Evolutionary conservation across 2,329 filamentous ascomycete species (phyloP).

Genomic region (Albifimbria verrucaria): DNA sequence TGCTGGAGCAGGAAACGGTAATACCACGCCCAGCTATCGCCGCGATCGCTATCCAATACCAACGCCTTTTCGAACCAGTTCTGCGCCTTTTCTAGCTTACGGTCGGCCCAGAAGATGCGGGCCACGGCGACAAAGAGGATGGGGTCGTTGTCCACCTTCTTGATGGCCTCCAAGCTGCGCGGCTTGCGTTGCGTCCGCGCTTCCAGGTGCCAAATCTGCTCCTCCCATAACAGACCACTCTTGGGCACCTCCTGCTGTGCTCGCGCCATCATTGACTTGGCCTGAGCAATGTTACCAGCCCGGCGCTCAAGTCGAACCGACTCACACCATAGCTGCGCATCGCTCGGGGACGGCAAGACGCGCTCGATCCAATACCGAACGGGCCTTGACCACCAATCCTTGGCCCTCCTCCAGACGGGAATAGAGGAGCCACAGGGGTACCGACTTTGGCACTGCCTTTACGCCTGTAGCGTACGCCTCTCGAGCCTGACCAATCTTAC

Average conservation of each 20-base stretch:
- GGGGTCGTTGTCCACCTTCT: slow-evolving; percentile 92
- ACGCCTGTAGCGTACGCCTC: slow-evolving; percentile 89
- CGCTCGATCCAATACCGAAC: slow-evolving; percentile 88
- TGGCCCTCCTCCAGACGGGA: slow-evolving; percentile 81
- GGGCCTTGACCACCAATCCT: slow-evolving; percentile 84
- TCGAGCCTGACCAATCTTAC: slow-evolving; percentile 76
- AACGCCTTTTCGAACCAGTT: slow-evolving; percentile 98
- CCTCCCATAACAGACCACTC: slow-evolving; percentile 84
- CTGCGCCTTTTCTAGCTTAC: slow-evolving; percentile 87
- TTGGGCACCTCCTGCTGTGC: slow-evolving; percentile 88
- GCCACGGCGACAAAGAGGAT: slow-evolving; percentile 87
- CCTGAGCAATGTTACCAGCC: slow-evolving; percentile 77
- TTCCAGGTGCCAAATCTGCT: slow-evolving; percentile 95
- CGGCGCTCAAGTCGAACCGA: slow-evolving; percentile 90
- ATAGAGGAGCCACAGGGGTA: slow-evolving; percentile 87
- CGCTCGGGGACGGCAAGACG: slow-evolving; percentile 84
- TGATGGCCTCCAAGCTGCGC: slow-evolving; percentile 88
- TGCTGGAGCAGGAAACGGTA: slow-evolving; percentile 90
- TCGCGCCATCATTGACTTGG: slow-evolving; percentile 88
- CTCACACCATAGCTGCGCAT: slow-evolving; percentile 82
- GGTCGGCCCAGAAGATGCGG: slow-evolving; percentile 92
- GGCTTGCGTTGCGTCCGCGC: slow-evolving; percentile 88
- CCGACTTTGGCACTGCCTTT: slow-evolving; percentile 77
- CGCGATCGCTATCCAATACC: slow-evolving; percentile 78
- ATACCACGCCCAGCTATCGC: slow-evolving; percentile 98